phyloP scores from a whole-genome alignment of 805 yeast species.

The Sungouiozyma ichnusensis region DNA sequence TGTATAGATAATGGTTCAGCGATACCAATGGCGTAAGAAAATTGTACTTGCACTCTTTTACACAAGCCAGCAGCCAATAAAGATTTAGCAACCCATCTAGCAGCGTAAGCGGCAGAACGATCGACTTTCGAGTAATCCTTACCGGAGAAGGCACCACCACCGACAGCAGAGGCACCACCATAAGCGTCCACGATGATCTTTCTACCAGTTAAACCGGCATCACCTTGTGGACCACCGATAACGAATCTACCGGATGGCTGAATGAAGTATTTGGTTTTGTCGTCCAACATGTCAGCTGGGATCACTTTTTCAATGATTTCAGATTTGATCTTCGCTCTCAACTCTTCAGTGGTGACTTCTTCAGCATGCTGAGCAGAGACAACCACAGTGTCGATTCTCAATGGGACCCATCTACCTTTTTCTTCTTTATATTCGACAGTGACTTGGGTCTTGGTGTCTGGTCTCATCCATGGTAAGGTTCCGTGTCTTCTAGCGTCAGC shows the following conservation, averaged over 20 bases:
- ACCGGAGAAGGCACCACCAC: constrained; percentile 99
- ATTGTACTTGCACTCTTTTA: constrained; percentile 95
- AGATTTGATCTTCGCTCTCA: constrained; percentile 66
- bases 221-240: constrained; percentile 99
- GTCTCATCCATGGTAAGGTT: constrained; percentile 91
- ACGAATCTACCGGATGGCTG: constrained; percentile 99
- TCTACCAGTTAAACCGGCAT: constrained; percentile 99
- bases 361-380: constrained; percentile 98
- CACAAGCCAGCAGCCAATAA: constrained; percentile 90
- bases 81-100: constrained; percentile 99
- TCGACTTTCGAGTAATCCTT: constrained; percentile 99
- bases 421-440: constrained; percentile 93
- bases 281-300: constrained; percentile 84
- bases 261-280: constrained; percentile 91
- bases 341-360: constrained; percentile 83
- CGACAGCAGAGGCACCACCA: constrained; percentile 99
- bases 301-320: constrained; percentile 87
- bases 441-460: constrained; percentile 99
- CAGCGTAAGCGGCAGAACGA: constrained; percentile 99
- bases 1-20: constrained; percentile 98
- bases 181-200: constrained; percentile 98
- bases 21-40: constrained; percentile 99
- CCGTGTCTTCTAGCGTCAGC: constrained; percentile 98
- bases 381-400: constrained; percentile 95
- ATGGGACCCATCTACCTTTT: constrained; percentile 89